A percentile compares a stretch with the other conserved stretches of the same genome.
Conservation (phyloP, 306 rosid species). For the Oemleria cerasiformis region DNA sequence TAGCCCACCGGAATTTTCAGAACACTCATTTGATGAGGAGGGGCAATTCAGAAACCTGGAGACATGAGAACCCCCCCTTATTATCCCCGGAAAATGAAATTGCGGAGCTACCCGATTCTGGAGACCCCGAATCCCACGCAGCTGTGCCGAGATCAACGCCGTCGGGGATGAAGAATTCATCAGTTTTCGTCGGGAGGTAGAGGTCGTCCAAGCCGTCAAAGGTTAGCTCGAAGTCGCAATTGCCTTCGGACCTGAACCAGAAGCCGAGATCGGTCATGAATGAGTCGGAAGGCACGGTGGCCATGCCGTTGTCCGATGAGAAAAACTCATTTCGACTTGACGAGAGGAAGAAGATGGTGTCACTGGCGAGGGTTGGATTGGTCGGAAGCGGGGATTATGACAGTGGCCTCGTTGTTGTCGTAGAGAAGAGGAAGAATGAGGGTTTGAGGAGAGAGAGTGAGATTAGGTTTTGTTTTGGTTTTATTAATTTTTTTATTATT, state of each 20-base stretch:
- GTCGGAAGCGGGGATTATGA: too few relatives aligned
- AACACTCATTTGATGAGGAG: constrained; percentile 19
- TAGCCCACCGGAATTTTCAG: constrained; percentile 37
- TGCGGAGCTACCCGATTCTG: constrained; percentile 36
- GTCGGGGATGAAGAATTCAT: constrained; percentile 51
- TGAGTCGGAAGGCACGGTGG: neutral
- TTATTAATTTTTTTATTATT: too few relatives aligned
- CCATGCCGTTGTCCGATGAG: constrained; percentile 16
- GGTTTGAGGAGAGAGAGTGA: too few relatives aligned
- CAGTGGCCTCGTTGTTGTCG: too few relatives aligned
- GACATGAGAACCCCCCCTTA: constrained; percentile 19
- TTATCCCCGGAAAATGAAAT: constrained; percentile 23
- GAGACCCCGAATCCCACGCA: constrained; percentile 27
- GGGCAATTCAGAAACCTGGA: constrained; percentile 42
- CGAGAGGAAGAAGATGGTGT: too few relatives aligned
- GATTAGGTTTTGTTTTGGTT: too few relatives aligned
- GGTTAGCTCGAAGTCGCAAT: constrained; percentile 55
- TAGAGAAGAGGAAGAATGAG: too few relatives aligned
- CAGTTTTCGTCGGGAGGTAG: constrained; percentile 52
- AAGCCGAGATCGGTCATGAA: constrained; percentile 52
- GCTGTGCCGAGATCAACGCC: constrained; percentile 24
- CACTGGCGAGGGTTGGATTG: too few relatives aligned
- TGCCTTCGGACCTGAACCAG: constrained; percentile 35
- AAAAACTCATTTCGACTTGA: constrained; percentile 43
- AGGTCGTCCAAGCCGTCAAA: constrained; percentile 65